Conservation (phyloP, 352 stramenopile genomes). For the Phytopythium delawarense region DNA sequence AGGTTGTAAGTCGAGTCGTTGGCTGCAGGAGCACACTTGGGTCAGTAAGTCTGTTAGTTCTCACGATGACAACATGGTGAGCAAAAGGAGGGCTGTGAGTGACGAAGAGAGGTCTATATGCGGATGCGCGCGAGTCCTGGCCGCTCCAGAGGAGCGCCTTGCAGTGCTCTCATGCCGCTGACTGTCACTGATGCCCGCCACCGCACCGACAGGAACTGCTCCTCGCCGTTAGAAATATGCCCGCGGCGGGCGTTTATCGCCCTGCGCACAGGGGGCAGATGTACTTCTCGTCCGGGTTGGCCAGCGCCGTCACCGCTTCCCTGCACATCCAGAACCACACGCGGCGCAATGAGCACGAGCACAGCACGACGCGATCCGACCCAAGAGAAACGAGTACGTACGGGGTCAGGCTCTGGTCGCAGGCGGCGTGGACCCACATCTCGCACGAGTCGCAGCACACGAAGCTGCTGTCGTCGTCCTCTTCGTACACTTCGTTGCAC, state of each 20-base stretch:
- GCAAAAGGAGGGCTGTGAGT: not conserved
- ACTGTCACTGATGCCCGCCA: not conserved
- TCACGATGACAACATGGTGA: not conserved
- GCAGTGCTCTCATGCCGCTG: not conserved
- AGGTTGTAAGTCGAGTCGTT: not conserved
- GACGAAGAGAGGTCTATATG: not conserved
- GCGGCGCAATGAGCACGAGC: not conserved
- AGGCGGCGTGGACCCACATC: conserved; percentile 82
- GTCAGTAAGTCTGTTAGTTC: not conserved
- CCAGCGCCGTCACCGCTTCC: conserved; percentile 45
- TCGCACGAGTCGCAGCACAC: conserved; percentile 88
- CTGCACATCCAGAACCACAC: conserved; percentile 18
- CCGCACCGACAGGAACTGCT: not conserved
- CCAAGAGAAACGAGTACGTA: conserved; percentile 24
- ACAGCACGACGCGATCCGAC: not conserved
- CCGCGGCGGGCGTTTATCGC: conserved; percentile 21
- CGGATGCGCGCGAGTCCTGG: not conserved
- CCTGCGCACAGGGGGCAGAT: conserved; percentile 77
- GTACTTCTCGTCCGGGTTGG: conserved; percentile 79
- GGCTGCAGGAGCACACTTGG: not conserved
- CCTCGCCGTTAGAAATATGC: not conserved
- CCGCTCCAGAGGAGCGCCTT: not conserved
- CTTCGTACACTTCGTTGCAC: conserved; percentile 82
- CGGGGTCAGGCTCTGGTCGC: conserved; percentile 61
- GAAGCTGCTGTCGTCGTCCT: conserved; percentile 81